These are phyloP conservation scores for Geranium rotundifolium DNA, from an alignment of 345 rosid species.

Conservation along the genomic window DNA sequence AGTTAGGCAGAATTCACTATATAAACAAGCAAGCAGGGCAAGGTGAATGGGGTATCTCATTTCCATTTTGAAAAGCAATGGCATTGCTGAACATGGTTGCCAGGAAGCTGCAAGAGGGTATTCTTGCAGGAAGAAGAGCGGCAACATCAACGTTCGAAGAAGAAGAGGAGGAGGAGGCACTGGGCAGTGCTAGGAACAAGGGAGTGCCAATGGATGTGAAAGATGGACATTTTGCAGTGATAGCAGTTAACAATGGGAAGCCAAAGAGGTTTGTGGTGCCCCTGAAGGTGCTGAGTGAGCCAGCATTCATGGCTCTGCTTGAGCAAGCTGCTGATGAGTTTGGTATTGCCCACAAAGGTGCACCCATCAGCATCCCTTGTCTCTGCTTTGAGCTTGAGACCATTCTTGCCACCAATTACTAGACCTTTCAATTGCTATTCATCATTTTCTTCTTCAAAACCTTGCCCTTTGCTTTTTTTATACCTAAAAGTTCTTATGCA, in stretches of 20 bases:
- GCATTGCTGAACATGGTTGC: slow-evolving; percentile 2
- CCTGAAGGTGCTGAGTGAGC: slow-evolving; percentile 9
- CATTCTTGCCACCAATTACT: slow-evolving; percentile 5
- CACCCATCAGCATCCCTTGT: slow-evolving; percentile 6
- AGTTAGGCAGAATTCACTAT: not conserved
- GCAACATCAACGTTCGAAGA: not conserved
- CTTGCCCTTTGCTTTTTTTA: no score
- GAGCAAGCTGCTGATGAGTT: slow-evolving; percentile 16
- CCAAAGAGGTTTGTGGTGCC: slow-evolving; percentile 14
- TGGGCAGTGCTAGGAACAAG: no score
- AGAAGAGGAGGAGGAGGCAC: not conserved
- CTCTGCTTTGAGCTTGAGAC: slow-evolving; percentile 5
- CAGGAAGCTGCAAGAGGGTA: slow-evolving; percentile 6
- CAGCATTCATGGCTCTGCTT: slow-evolving; percentile 11
- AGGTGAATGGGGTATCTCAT: not conserved
- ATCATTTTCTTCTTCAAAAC: no score
- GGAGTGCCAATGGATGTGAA: slow-evolving; percentile 3
- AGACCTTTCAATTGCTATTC: no score
- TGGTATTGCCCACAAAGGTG: slow-evolving; percentile 7
- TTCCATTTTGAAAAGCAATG: not conserved
- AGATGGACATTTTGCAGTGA: slow-evolving; percentile 13
- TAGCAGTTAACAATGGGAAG: slow-evolving; percentile 9
- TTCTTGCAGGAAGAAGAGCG: not conserved
- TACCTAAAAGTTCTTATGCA: no score
- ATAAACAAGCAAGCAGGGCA: not conserved